Evolutionary conservation across 1,139 yeast species (phyloP), one percentile per base, ranked within the genome.

Genomic region (Yamadazyma membranifaciens): DNA sequence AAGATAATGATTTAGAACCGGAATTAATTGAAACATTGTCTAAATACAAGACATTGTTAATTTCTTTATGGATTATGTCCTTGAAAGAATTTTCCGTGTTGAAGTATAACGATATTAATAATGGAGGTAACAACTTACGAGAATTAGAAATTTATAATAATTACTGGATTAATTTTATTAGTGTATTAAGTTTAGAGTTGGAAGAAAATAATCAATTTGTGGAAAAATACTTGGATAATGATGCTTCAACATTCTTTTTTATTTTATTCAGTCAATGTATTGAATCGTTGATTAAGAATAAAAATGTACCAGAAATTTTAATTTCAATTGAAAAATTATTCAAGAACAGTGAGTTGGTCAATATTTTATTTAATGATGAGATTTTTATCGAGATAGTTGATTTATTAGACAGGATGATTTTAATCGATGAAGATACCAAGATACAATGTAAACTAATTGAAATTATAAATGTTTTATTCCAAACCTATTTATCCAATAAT

Each of bases 261-360:
- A 84, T 89, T 22, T 61, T 91, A 36, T 87, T 86, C 63, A 87
- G 96, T 31, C 86, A 87, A 50, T 87, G 96, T 57, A 73, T 88
- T 41, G 96, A 87, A 53, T 78, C 86, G 0, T 68, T 88, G 46
- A 75, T 83, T 13, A 75, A 69, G 46, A 72, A 67, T 44, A 62
- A 59, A 39, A 59, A 69, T 44, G 64, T 66, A 2, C 51, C 65
- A 11, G 73, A 73, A 38, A 73, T 81, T 2, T 62, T 86, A 39
- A 55, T 57, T 0, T 81, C 87, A 0, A 58, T 88, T 47, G 71
- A 72, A 33, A 73, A 80, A 43, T 68, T 88, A 27, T 68, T 87
- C 27, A 77, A 73, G 42, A 76, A 81, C 35, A 65, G 78, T 1
- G 73, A 78, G 9, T 73, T 88, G 33, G 79, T 85, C 11, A 72